A percentile compares a stretch with the other conserved stretches of the same genome.
Conservation (phyloP, 1,284 basidiomycete species). For the Spongiforma sp. region DNA sequence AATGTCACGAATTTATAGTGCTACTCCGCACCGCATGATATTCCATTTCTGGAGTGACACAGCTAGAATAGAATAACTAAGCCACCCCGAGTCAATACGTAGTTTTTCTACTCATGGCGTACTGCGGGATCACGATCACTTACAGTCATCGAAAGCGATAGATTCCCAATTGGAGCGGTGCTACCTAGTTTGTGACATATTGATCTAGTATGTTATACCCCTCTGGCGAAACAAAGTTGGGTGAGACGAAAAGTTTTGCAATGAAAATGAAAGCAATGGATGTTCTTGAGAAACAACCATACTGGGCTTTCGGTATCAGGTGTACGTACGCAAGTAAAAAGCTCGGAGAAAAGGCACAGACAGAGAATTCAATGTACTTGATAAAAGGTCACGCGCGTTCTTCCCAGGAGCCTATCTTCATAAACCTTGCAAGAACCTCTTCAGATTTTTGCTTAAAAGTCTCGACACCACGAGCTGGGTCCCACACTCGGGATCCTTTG, state of each 20-base stretch:
- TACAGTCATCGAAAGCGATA: too few species aligned
- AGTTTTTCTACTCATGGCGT: too few species aligned
- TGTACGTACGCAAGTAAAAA: slow-evolving; percentile 1
- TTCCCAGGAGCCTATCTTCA: slow-evolving; percentile 76
- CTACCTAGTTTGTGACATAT: too few species aligned
- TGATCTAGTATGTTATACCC: too few species aligned
- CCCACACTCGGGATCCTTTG: slow-evolving; percentile 67
- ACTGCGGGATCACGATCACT: too few species aligned
- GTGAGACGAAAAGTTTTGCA: too few species aligned
- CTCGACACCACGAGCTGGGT: slow-evolving; percentile 80
- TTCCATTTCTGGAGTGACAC: slow-evolving; percentile 33
- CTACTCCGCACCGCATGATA: slow-evolving; percentile 19
- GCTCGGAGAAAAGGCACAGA: background rate
- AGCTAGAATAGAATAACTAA: slow-evolving; percentile 21
- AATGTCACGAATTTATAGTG: slow-evolving; percentile 21
- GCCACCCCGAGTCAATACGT: background rate
- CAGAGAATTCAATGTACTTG: too few species aligned
- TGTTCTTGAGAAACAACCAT: too few species aligned
- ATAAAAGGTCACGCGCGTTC: slow-evolving; percentile 40
- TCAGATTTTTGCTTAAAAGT: slow-evolving; percentile 83
- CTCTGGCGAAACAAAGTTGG: too few species aligned
- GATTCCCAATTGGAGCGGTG: too few species aligned
- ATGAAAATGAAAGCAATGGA: too few species aligned
- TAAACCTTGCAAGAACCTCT: slow-evolving; percentile 78
- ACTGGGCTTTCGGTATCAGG: slow-evolving; percentile 10